Percentiles rank a stretch among this genome's conserved stretches.
These are phyloP conservation scores for Eutrema japonicum DNA, from an alignment of 345 rosid genomes.

Conservation along the genomic window DNA sequence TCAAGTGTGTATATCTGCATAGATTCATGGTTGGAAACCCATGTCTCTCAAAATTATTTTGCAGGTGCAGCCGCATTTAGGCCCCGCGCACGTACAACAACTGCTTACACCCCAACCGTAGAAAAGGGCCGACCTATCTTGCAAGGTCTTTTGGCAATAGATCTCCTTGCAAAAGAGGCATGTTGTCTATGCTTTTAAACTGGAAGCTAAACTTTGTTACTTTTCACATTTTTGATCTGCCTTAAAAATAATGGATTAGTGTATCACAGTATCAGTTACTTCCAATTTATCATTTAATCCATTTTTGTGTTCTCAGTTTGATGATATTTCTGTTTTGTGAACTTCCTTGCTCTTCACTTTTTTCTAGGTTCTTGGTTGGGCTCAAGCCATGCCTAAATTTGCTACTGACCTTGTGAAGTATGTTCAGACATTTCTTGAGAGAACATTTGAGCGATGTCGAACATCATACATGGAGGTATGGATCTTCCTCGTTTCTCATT, in stretches of 20 bases:
- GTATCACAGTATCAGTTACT: neutral
- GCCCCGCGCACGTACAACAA: constrained; percentile 71
- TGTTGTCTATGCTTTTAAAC: constrained; percentile 41
- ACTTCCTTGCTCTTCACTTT: constrained; percentile 27
- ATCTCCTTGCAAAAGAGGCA: constrained; percentile 95
- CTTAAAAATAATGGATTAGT: constrained; percentile 8
- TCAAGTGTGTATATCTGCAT: constrained; percentile 15
- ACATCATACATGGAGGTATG: constrained; percentile 94
- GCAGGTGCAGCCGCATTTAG: constrained; percentile 99
- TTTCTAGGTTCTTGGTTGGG: constrained; percentile 94
- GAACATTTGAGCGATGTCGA: constrained; percentile 97
- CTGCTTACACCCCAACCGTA: constrained; percentile 65
- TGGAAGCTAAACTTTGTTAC: constrained; percentile 32
- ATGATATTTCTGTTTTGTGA: constrained; percentile 28
- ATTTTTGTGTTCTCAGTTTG: constrained; percentile 1
- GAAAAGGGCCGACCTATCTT: constrained; percentile 98
- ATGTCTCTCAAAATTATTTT: constrained; percentile 33
- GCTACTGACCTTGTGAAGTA: constrained; percentile 85
- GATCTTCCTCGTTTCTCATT: constrained; percentile 34
- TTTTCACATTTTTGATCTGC: constrained; percentile 18
- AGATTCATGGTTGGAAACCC: constrained; percentile 26
- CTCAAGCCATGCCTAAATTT: constrained; percentile 99
- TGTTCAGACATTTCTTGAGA: constrained; percentile 96
- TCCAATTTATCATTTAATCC: constrained; percentile 12
- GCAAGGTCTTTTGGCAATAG: constrained; percentile 96